A percentile compares a stretch with the other conserved stretches of the same genome.
Evolutionary conservation across 192 early-diverging fungal genomes (phyloP).

Genomic region (Coemansia sp.): DNA sequence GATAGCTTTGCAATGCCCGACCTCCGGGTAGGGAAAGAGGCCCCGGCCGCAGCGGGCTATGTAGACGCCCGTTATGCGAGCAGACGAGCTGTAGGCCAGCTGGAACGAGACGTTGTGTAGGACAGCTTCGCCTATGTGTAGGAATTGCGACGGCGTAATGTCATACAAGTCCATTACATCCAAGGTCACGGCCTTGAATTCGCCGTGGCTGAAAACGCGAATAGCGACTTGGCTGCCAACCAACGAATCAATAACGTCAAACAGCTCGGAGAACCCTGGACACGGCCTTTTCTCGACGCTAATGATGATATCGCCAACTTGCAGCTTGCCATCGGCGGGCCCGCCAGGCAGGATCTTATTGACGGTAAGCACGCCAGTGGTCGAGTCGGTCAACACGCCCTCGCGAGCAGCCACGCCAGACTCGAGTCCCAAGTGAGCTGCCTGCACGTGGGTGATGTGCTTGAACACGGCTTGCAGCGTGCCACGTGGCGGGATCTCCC

Average conservation of each 20-base stretch:
- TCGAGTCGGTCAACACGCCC: slow-evolving; percentile 61
- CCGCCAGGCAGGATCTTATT: slow-evolving; percentile 67
- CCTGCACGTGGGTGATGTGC: slow-evolving; percentile 65
- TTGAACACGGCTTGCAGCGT: slow-evolving; percentile 74
- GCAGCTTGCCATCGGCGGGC: slow-evolving; percentile 63
- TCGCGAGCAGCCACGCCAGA: slow-evolving; percentile 35
- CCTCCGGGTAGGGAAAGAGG: background rate
- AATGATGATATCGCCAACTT: slow-evolving; percentile 74
- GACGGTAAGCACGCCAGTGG: slow-evolving; percentile 71
- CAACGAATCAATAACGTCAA: slow-evolving; percentile 62
- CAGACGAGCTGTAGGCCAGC: slow-evolving; percentile 52
- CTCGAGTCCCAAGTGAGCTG: slow-evolving; percentile 13
- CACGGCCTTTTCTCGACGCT: slow-evolving; percentile 60
- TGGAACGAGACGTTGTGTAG: slow-evolving; percentile 75
- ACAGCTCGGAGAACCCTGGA: slow-evolving; percentile 66
- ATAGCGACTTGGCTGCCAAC: slow-evolving; percentile 57
- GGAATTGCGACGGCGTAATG: slow-evolving; percentile 79
- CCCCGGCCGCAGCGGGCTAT: background rate
- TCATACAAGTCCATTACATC: slow-evolving; percentile 69
- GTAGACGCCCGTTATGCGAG: slow-evolving; percentile 26
- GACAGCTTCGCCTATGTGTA: slow-evolving; percentile 78
- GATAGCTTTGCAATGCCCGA: slow-evolving; percentile 9
- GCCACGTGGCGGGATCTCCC: slow-evolving; percentile 66
- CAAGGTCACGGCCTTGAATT: slow-evolving; percentile 46
- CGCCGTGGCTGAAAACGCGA: slow-evolving; percentile 62